phyloP scores from a whole-genome alignment of 164 flowering plant genomes.

The Stephania yunnanensis region DNA sequence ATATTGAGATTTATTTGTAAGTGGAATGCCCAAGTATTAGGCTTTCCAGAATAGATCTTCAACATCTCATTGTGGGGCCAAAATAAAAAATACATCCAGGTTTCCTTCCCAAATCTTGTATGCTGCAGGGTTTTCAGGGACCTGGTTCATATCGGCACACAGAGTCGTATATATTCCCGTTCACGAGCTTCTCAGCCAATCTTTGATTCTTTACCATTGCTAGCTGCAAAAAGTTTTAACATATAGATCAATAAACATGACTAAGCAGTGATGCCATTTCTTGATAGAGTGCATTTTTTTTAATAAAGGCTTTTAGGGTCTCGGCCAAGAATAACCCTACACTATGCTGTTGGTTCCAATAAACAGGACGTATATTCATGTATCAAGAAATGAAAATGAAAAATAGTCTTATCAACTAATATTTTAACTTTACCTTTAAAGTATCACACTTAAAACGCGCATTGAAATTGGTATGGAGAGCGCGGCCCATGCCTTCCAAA shows the following conservation, averaged over 20 bases:
- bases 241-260: neutral
- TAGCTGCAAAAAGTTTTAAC: constrained; percentile 49
- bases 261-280: neutral
- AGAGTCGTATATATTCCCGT: constrained; percentile 88
- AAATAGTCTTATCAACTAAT: neutral
- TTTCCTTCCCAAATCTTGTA: neutral
- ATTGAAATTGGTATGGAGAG: constrained; percentile 95
- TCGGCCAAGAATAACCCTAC: neutral
- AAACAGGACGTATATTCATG: neutral
- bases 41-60: neutral
- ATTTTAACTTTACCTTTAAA: constrained; percentile 53
- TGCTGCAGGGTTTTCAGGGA: neutral
- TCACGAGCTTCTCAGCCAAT: constrained; percentile 79
- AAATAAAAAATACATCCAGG: neutral
- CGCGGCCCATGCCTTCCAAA: constrained; percentile 98
- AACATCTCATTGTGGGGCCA: neutral
- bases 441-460: constrained; percentile 87
- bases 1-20: neutral
- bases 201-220: constrained; percentile 99
- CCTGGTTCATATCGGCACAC: constrained; percentile 89
- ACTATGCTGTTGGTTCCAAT: neutral
- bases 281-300: neutral
- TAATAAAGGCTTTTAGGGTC: neutral
- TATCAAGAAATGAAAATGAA: neutral
- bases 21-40: neutral